phyloP scores from a whole-genome alignment of 768 basidiomycete species.

The Podaxis sp. region DNA sequence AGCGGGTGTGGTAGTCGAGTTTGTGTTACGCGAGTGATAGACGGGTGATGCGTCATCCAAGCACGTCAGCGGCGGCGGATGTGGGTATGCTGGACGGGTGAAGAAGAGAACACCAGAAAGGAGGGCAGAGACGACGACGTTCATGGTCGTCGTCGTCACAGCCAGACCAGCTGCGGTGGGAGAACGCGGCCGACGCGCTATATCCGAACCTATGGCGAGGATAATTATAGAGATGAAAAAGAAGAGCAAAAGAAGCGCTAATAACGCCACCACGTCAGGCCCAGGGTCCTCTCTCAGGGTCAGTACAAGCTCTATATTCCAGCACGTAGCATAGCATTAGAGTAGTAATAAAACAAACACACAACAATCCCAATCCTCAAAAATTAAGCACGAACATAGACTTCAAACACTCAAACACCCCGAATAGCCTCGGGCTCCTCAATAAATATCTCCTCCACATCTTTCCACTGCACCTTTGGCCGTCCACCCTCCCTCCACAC shows the following conservation, averaged over 20 bases:
- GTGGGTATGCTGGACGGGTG: background rate
- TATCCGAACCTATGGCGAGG: background rate
- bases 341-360: background rate
- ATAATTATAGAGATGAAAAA: background rate
- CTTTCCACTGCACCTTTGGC: conserved; percentile 31
- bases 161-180: background rate
- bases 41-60: background rate
- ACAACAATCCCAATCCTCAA: conserved; percentile 12
- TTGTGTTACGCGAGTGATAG: background rate
- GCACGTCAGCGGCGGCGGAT: background rate
- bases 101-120: background rate
- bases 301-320: background rate
- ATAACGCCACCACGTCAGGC: too few species aligned
- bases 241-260: too few species aligned
- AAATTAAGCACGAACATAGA: background rate
- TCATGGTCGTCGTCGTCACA: background rate
- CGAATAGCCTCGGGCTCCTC: conserved; percentile 48
- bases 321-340: background rate
- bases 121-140: background rate
- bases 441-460: conserved; percentile 81
- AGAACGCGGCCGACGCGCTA: background rate
- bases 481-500: conserved; percentile 46
- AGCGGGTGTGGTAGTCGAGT: background rate
- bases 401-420: background rate
- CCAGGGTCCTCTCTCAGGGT: background rate